phyloP scores from a whole-genome alignment of 192 early-diverging fungal species.

The Funneliformis mosseae region DNA sequence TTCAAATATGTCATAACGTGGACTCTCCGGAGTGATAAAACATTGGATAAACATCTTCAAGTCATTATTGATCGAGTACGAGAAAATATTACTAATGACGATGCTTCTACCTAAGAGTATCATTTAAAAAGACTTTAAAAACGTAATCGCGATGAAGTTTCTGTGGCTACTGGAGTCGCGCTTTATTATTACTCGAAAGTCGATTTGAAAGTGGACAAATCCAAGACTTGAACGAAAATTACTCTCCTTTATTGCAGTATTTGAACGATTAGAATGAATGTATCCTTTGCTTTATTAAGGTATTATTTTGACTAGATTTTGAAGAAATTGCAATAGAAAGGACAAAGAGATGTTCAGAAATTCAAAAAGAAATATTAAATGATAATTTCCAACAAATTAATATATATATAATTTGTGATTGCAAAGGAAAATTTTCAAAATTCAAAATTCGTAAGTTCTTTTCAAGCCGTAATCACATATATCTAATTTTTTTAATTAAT shows the following conservation, averaged over 20 bases:
- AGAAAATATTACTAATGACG: background rate
- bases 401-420: background rate
- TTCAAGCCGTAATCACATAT: background rate
- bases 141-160: too few species aligned
- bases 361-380: background rate
- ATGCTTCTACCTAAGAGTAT: background rate
- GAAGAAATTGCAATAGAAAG: background rate
- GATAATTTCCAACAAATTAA: background rate
- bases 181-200: too few species aligned
- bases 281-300: background rate
- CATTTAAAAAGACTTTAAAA: background rate
- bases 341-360: background rate
- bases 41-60: background rate
- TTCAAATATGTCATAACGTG: background rate
- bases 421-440: background rate
- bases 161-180: too few species aligned
- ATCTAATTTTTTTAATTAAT: background rate
- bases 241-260: too few species aligned
- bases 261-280: background rate
- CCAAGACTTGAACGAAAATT: too few species aligned
- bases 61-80: background rate
- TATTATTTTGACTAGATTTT: background rate
- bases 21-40: background rate
- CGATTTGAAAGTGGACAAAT: too few species aligned
- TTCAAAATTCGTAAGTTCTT: background rate